These are phyloP conservation scores for Colletotrichum spaethianum DNA, from an alignment of 2,329 filamentous ascomycete species.

Conservation along the genomic window DNA sequence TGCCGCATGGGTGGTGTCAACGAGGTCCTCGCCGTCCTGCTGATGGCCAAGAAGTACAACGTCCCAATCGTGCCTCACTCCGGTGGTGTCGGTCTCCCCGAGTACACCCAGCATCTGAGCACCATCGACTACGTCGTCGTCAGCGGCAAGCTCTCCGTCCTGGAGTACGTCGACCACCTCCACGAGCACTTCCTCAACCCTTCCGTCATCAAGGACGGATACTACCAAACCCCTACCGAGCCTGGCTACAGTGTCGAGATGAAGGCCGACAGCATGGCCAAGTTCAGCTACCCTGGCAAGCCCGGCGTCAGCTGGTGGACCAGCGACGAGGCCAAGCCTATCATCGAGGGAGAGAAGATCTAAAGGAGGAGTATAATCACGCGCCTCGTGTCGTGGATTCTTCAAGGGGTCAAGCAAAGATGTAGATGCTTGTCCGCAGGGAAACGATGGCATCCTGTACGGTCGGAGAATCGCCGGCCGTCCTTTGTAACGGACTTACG, in stretches of 20 bases:
- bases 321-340: conserved; percentile 82
- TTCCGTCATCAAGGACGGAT: conserved; percentile 83
- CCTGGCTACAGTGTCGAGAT: conserved; percentile 95
- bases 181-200: conserved; percentile 95
- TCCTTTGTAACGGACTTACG: conserved; percentile 36
- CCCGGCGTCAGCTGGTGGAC: conserved; percentile 89
- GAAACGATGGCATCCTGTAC: conserved; percentile 53
- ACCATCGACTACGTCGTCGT: conserved; percentile 95
- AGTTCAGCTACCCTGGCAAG: conserved; percentile 82
- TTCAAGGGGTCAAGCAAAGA: conserved; percentile 36
- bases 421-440: conserved; percentile 47
- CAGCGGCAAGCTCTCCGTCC: conserved; percentile 82
- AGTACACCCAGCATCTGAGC: conserved; percentile 93
- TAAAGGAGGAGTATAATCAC: conserved; percentile 46
- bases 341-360: conserved; percentile 75
- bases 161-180: conserved; percentile 94
- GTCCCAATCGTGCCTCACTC: conserved; percentile 91
- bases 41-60: conserved; percentile 84
- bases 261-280: conserved; percentile 89
- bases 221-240: conserved; percentile 87
- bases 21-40: conserved; percentile 89
- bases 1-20: conserved; percentile 93
- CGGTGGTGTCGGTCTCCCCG: conserved; percentile 89
- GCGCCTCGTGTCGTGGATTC: neutral
- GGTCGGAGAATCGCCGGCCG: conserved; percentile 37